Conservation (phyloP, 1,284 basidiomycete species). For the Apiotrichum domesticum region DNA sequence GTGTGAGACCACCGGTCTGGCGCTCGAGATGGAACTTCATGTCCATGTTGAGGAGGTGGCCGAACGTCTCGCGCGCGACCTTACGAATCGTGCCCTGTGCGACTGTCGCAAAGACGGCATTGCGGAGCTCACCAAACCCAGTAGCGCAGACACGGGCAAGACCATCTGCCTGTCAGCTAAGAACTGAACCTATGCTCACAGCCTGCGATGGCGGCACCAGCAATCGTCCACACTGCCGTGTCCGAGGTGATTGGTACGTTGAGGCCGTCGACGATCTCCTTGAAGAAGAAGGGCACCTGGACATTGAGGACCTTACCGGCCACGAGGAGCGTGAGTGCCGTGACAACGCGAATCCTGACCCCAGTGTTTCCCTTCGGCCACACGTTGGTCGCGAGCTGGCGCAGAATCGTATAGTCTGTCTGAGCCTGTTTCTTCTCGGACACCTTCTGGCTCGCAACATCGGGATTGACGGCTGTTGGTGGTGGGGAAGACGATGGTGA, state of each 20-base stretch:
- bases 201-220: conserved; percentile 79
- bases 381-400: conserved; percentile 53
- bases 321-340: conserved; percentile 76
- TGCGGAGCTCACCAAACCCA: conserved; percentile 83
- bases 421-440: conserved; percentile 25
- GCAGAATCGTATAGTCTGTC: conserved; percentile 54
- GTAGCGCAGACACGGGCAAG: conserved; percentile 83
- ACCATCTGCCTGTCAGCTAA: conserved; percentile 59
- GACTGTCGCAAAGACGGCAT: conserved; percentile 94
- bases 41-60: conserved; percentile 84
- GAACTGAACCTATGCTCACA: conserved; percentile 56
- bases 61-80: conserved; percentile 88
- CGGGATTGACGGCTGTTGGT: conserved; percentile 7
- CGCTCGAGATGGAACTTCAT: conserved; percentile 87
- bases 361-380: conserved; percentile 54
- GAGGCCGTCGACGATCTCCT: conserved; percentile 78
- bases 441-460: conserved; percentile 8
- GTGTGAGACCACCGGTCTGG: conserved; percentile 90
- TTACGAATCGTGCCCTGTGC: conserved; percentile 89
- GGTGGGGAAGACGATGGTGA: background rate
- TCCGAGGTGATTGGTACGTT: conserved; percentile 74
- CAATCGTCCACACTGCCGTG: conserved; percentile 84
- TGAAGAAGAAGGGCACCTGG: conserved; percentile 95
- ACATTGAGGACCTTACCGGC: conserved; percentile 93
- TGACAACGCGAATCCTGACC: conserved; percentile 65